Conservation (phyloP, 2,329 filamentous ascomycete species). For the Fusarium sp. region DNA sequence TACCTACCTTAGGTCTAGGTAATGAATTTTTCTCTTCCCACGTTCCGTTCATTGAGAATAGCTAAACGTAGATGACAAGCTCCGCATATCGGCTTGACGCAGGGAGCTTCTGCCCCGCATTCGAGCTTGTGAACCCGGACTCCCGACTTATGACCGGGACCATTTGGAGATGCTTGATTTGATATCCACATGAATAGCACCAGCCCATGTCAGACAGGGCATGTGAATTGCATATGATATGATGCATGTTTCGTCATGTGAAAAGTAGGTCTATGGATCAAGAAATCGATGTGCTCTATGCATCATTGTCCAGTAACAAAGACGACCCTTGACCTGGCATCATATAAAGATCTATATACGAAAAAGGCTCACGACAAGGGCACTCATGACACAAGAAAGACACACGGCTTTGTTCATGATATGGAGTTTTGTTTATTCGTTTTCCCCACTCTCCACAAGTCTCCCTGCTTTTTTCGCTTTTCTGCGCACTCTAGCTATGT, state of each 20-base stretch:
- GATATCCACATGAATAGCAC: conserved; percentile 23
- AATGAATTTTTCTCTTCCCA: conserved; percentile 10
- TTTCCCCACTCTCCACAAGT: conserved; percentile 4
- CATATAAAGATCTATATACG: neutral
- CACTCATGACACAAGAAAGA: neutral
- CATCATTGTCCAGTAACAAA: neutral
- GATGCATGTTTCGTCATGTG: neutral
- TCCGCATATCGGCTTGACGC: conserved; percentile 36
- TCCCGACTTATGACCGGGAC: conserved; percentile 29
- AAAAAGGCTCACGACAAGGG: neutral
- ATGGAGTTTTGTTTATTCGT: conserved; percentile 18
- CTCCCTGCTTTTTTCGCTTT: conserved; percentile 41
- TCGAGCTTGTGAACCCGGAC: conserved; percentile 22
- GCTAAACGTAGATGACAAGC: conserved; percentile 4
- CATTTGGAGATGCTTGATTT: conserved; percentile 19
- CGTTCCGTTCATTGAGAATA: conserved; percentile 2
- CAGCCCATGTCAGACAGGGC: neutral
- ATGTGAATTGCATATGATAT: neutral
- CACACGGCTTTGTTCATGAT: conserved; percentile 23
- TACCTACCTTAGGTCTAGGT: conserved; percentile 3
- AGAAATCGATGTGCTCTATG: neutral
- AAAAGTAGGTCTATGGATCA: neutral
- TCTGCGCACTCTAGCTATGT: conserved; percentile 41
- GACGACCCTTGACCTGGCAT: neutral
- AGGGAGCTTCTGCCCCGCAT: conserved; percentile 39